A percentile compares a stretch with the other conserved stretches of the same genome.
Evolutionary conservation across 1,284 basidiomycete genomes (phyloP).

Genomic region (Gomphus bonarii): DNA sequence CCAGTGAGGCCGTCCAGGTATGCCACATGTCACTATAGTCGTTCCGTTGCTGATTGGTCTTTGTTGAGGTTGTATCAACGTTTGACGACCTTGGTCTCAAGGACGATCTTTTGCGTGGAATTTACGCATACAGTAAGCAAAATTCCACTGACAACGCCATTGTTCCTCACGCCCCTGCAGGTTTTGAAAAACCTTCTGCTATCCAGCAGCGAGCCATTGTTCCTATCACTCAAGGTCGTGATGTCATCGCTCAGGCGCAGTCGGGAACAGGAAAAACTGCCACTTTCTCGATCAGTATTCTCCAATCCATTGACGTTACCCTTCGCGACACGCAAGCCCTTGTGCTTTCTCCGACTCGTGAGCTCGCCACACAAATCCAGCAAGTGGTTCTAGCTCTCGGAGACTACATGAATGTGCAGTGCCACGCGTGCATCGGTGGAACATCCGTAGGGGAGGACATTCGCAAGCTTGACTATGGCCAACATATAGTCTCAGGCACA

Average conservation of each 20-base stretch:
- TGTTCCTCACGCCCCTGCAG: conserved; percentile 30
- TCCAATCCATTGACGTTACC: conserved; percentile 93
- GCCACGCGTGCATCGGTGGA: conserved; percentile 98
- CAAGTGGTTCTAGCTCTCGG: conserved; percentile 96
- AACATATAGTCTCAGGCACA: conserved; percentile 96
- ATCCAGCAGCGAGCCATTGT: conserved; percentile 98
- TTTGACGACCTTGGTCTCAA: conserved; percentile 94
- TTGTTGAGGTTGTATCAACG: conserved; percentile 49
- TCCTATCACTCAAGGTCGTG: conserved; percentile 89
- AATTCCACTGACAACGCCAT: not conserved
- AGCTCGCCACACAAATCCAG: conserved; percentile 96
- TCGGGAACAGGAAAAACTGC: conserved; percentile 99
- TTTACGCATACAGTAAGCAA: conserved; percentile 93
- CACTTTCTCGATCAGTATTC: conserved; percentile 90
- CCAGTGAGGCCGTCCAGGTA: conserved; percentile 82
- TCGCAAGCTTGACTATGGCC: conserved; percentile 94
- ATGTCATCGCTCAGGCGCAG: conserved; percentile 98
- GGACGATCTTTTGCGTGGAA: conserved; percentile 91
- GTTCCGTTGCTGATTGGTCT: not conserved
- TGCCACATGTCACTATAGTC: conserved; percentile 29
- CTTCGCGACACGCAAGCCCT: conserved; percentile 96
- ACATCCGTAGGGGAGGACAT: conserved; percentile 98
- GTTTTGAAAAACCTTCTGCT: conserved; percentile 98
- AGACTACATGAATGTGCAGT: conserved; percentile 99
- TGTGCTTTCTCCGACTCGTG: conserved; percentile 89